A percentile compares a stretch with the other conserved stretches of the same genome.
Conservation (phyloP, 345 rosid species). For the Lenwebbia sp. region DNA sequence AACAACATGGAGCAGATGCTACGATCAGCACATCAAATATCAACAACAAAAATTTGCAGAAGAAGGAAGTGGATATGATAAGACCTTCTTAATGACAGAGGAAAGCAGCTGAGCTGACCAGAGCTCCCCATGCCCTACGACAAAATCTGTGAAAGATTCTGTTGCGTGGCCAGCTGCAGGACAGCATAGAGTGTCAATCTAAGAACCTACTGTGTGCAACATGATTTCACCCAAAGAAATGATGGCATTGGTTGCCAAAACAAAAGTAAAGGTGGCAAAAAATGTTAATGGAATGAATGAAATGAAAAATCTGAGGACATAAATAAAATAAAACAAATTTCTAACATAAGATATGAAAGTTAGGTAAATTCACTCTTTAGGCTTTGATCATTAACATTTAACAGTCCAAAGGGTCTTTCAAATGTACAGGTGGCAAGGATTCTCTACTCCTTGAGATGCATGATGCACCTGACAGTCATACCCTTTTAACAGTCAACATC, state of each 20-base stretch:
- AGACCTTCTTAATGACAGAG: constrained; percentile 72
- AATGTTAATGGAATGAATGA: not conserved
- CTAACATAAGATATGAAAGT: not conserved
- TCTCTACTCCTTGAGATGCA: not conserved
- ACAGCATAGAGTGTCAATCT: not conserved
- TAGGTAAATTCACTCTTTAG: not conserved
- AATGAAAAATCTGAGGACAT: not conserved
- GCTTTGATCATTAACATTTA: not conserved
- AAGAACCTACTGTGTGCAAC: not conserved
- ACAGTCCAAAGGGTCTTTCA: not conserved
- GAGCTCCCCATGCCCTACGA: constrained; percentile 92
- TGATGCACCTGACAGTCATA: not conserved
- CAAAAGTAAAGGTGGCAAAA: not conserved
- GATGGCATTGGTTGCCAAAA: not conserved
- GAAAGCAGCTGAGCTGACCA: constrained; percentile 97
- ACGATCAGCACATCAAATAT: not conserved
- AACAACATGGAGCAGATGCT: not conserved
- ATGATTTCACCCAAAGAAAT: not conserved
- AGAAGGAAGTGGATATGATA: not conserved
- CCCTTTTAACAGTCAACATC: not conserved
- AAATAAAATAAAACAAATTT: not conserved
- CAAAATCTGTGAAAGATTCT: constrained; percentile 93
- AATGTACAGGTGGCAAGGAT: not conserved
- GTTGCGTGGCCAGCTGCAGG: constrained; percentile 91
- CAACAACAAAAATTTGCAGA: not conserved